Evolutionary conservation across 2,329 filamentous ascomycete genomes (phyloP).

Genomic region (Fusarium sp.): DNA sequence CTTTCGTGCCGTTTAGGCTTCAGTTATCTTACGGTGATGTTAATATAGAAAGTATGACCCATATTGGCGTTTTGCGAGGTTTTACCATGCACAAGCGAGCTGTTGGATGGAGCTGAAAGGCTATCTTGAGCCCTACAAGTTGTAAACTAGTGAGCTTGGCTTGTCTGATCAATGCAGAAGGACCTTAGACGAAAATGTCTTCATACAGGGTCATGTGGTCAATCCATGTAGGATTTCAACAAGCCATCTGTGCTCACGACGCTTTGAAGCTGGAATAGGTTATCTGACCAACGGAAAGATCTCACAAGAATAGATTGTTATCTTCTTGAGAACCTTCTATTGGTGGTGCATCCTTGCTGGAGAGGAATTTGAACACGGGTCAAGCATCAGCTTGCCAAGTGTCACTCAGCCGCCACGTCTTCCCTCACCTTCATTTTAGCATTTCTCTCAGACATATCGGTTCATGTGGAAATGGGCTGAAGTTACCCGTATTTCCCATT

Average conservation of each 20-base stretch:
- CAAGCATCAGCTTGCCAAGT: not conserved
- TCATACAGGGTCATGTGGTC: not conserved
- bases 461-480: not conserved
- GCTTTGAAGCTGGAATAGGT: not conserved
- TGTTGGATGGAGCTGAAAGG: not conserved
- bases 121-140: not conserved
- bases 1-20: not conserved
- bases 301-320: not conserved
- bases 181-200: not conserved
- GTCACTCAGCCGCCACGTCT: not conserved
- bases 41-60: not conserved
- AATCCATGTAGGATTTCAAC: not conserved
- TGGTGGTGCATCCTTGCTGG: not conserved
- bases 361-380: not conserved
- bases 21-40: not conserved
- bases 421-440: not conserved
- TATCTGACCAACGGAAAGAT: fast-evolving
- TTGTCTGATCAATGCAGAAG: not conserved
- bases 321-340: not conserved
- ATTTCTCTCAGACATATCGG: not conserved
- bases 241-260: not conserved
- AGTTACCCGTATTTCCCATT: not conserved
- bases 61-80: not conserved
- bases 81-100: not conserved
- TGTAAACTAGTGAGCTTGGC: not conserved